A percentile compares a stretch with the other conserved stretches of the same genome.
These are phyloP conservation scores for Venturia carpophila DNA, from an alignment of 2,329 filamentous ascomycete genomes.

Conservation along the genomic window DNA sequence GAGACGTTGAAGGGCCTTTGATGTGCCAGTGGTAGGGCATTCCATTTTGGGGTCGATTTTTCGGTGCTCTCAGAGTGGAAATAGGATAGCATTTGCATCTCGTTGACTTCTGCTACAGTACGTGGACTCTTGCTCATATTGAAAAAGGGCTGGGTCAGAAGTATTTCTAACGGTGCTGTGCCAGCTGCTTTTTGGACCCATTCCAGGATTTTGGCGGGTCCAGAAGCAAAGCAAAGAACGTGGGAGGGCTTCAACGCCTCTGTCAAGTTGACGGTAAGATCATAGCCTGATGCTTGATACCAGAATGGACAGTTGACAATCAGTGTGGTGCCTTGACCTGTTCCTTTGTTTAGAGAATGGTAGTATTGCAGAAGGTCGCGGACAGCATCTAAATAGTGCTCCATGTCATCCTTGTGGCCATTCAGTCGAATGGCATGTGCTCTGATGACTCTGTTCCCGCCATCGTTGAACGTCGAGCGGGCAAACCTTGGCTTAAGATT, in stretches of 20 bases:
- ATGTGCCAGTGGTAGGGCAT: background rate
- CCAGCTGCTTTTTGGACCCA: constrained; percentile 1
- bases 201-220: background rate
- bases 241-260: constrained; percentile 7
- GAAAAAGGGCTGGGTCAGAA: constrained; percentile 7
- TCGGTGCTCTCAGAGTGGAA: constrained; percentile 8
- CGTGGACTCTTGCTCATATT: background rate
- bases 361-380: constrained; percentile 7
- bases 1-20: constrained; percentile 10
- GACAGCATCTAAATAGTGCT: constrained; percentile 10
- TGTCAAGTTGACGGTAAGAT: constrained; percentile 12
- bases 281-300: constrained; percentile 11
- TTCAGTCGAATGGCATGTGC: constrained; percentile 12
- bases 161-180: background rate
- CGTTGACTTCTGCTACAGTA: background rate
- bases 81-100: constrained; percentile 14
- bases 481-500: constrained; percentile 7
- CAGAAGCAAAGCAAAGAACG: constrained; percentile 5
- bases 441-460: background rate
- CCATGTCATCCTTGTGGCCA: constrained; percentile 7
- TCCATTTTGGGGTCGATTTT: background rate
- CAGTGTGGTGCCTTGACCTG: background rate
- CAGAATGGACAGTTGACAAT: constrained; percentile 10
- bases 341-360: background rate
- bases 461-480: background rate